phyloP scores from a whole-genome alignment of 768 basidiomycete genomes.

The Lactarius pseudohatsudake region DNA sequence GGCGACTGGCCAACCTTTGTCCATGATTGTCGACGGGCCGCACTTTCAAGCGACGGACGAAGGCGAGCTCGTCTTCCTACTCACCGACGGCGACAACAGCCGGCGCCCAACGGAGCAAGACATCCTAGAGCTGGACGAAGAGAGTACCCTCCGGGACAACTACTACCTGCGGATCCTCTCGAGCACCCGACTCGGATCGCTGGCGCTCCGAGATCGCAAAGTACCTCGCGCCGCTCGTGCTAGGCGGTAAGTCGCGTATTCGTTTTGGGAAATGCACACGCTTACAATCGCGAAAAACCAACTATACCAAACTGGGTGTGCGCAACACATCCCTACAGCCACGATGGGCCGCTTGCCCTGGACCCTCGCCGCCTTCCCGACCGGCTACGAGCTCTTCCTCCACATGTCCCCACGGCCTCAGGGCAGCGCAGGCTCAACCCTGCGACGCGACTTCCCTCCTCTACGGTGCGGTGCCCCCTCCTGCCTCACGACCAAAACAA shows the following conservation, averaged over 20 bases:
- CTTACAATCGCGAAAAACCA: too few relatives aligned
- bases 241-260: conserved; percentile 18
- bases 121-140: conserved; percentile 12
- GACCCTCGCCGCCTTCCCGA: conserved; percentile 22
- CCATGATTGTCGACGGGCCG: conserved; percentile 3
- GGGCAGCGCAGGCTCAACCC: not conserved
- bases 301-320: too few relatives aligned
- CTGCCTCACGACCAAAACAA: too few relatives aligned
- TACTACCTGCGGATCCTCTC: conserved; percentile 20
- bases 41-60: conserved; percentile 9
- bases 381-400: conserved; percentile 17
- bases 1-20: not conserved
- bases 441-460: conserved; percentile 20
- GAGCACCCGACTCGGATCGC: conserved; percentile 14
- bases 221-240: conserved; percentile 21
- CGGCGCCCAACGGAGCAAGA: conserved; percentile 19
- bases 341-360: conserved; percentile 18
- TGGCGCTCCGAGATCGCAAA: conserved; percentile 24
- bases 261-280: not conserved
- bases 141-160: not conserved
- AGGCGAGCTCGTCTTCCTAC: not conserved
- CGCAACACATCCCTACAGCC: not conserved
- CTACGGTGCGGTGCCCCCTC: conserved; percentile 12
- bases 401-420: conserved; percentile 2
- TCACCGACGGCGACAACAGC: conserved; percentile 18